Conservation (phyloP, 2,329 filamentous ascomycete species). For the Gaeumannomyces tritici region DNA sequence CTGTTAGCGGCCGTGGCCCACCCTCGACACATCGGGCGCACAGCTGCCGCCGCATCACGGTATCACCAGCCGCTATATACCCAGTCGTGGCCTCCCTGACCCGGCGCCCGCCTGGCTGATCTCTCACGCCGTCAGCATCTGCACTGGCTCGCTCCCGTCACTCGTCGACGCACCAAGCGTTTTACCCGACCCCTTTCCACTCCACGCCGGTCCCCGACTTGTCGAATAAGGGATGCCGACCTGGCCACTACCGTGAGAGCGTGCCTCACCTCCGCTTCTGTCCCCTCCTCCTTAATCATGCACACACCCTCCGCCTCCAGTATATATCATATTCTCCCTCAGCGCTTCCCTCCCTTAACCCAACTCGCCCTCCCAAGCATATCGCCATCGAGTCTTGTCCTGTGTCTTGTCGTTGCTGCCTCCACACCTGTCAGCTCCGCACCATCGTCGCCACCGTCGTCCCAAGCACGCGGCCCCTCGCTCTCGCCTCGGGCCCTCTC, state of each 20-base stretch:
- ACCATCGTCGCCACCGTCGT: constrained; percentile 40
- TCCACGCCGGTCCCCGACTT: not conserved
- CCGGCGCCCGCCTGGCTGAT: constrained; percentile 12
- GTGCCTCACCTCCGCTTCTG: not conserved
- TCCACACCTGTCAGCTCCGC: not conserved
- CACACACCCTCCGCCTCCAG: constrained; percentile 12
- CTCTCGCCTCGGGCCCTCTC: constrained; percentile 48
- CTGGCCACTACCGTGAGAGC: constrained; percentile 9
- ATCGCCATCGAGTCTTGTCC: not conserved
- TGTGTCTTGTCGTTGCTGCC: constrained; percentile 6
- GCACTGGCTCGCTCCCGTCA: constrained; percentile 18
- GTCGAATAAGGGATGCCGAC: constrained; percentile 21
- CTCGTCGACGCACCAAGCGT: constrained; percentile 38
- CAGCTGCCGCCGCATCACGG: constrained; percentile 11
- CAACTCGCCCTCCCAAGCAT: not conserved
- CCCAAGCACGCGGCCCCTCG: constrained; percentile 50
- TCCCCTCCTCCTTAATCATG: constrained; percentile 28
- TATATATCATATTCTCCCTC: constrained; percentile 15
- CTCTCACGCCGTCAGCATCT: constrained; percentile 11
- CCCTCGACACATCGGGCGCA: constrained; percentile 28
- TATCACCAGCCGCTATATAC: constrained; percentile 51
- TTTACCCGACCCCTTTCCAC: constrained; percentile 26
- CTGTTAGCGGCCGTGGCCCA: constrained; percentile 17
- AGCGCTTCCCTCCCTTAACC: constrained; percentile 5
- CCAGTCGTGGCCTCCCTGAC: constrained; percentile 16